A percentile compares a stretch with the other conserved stretches of the same genome.
Evolutionary conservation across 331 rosid species (phyloP).

Genomic region (Pyracantha coccinea): DNA sequence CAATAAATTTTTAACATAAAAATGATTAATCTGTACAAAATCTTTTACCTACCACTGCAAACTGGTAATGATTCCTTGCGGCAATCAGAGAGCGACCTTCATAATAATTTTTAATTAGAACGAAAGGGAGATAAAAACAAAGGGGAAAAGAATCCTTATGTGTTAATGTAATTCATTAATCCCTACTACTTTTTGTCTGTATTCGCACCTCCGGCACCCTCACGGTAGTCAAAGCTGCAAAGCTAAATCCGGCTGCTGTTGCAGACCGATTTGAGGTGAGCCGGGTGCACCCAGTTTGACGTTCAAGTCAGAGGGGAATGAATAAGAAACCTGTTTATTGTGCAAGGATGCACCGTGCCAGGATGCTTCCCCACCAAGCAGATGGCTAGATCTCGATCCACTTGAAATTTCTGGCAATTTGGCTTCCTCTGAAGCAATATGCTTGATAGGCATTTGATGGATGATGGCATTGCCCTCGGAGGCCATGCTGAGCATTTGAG

Average conservation of each 20-base stretch:
- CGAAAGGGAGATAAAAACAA: neutral
- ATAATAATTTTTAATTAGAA: neutral
- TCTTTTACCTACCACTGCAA: neutral
- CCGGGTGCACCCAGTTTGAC: slow-evolving; percentile 30
- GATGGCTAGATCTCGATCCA: slow-evolving; percentile 33
- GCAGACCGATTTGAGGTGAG: slow-evolving; percentile 42
- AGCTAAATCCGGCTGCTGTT: slow-evolving; percentile 72
- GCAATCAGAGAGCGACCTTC: slow-evolving; percentile 1
- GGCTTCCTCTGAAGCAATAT: slow-evolving; percentile 20
- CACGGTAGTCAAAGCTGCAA: slow-evolving; percentile 56
- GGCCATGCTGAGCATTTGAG: slow-evolving; percentile 30
- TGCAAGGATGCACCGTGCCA: slow-evolving; percentile 39
- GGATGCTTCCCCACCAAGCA: slow-evolving; percentile 35
- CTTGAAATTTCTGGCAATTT: slow-evolving; percentile 24
- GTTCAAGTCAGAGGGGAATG: slow-evolving; percentile 37
- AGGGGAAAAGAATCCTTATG: neutral
- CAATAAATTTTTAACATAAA: neutral
- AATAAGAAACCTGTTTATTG: slow-evolving; percentile 36
- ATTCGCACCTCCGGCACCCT: neutral
- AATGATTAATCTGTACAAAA: slow-evolving; percentile 17
- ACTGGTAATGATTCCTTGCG: slow-evolving; percentile 1
- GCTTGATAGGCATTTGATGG: slow-evolving; percentile 13
- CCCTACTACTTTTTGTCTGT: neutral
- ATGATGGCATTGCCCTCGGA: slow-evolving; percentile 7
- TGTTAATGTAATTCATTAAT: neutral